Percentiles rank a stretch among this genome's conserved stretches.
phyloP scores from a whole-genome alignment of 106 monocot species.

The Apostasia shenzhenica region DNA sequence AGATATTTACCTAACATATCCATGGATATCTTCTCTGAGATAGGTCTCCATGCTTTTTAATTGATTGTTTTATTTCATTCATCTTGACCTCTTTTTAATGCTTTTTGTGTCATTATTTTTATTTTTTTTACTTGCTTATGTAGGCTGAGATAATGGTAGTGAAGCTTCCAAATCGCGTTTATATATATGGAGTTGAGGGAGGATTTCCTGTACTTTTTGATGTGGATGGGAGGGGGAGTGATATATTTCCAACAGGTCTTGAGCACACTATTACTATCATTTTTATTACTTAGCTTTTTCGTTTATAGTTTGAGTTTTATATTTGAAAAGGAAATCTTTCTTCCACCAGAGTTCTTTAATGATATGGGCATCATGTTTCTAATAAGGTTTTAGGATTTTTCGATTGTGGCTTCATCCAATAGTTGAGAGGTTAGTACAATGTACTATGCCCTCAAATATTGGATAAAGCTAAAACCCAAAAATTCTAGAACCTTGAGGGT shows the following conservation, averaged over 20 bases:
- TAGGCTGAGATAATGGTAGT: constrained; percentile 81
- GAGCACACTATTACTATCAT: background rate
- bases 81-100: background rate
- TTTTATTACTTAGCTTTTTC: background rate
- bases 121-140: constrained; percentile 4
- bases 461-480: too few species aligned
- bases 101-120: background rate
- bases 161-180: constrained; percentile 63
- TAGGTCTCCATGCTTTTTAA: too few species aligned
- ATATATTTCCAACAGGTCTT: constrained; percentile 91
- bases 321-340: background rate
- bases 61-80: too few species aligned
- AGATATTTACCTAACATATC: too few species aligned
- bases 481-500: too few species aligned
- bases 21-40: too few species aligned
- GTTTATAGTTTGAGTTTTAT: background rate
- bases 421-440: too few species aligned
- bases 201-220: constrained; percentile 86
- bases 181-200: constrained; percentile 85
- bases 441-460: too few species aligned
- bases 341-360: too few species aligned
- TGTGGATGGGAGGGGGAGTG: constrained; percentile 83
- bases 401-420: too few species aligned
- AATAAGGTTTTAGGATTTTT: too few species aligned
- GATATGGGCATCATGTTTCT: too few species aligned